Percentiles rank a stretch among this genome's conserved stretches.
These are phyloP conservation scores for Zymoseptoria brevis DNA, from an alignment of 2,329 filamentous ascomycete species.

Conservation along the genomic window DNA sequence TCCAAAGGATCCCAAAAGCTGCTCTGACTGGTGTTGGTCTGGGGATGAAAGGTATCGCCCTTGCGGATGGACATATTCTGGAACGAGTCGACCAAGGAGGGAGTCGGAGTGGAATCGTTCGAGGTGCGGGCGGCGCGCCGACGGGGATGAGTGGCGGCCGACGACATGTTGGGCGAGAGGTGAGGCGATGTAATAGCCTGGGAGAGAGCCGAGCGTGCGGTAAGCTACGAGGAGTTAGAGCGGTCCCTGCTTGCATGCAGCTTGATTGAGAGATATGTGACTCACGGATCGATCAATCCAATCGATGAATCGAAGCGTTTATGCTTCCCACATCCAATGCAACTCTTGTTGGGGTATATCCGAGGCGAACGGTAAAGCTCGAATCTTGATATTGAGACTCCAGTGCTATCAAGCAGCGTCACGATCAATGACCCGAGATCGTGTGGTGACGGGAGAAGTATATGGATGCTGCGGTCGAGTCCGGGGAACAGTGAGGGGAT, in stretches of 20 bases:
- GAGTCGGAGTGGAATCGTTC: constrained; percentile 26
- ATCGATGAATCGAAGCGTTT: neutral
- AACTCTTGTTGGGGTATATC: neutral
- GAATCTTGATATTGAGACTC: neutral
- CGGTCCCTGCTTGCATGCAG: constrained; percentile 3
- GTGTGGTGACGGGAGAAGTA: neutral
- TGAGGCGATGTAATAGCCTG: constrained; percentile 13
- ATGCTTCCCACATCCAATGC: neutral
- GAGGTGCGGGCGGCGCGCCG: constrained; percentile 36
- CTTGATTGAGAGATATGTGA: constrained; percentile 4
- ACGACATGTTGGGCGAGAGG: constrained; percentile 20
- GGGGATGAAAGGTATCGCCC: constrained; percentile 42
- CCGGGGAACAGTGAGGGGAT: neutral
- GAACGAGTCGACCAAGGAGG: constrained; percentile 32
- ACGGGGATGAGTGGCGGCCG: constrained; percentile 36
- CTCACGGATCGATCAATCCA: constrained; percentile 9
- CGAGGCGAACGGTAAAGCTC: neutral
- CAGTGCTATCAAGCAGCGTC: neutral
- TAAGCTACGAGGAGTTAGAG: constrained; percentile 12
- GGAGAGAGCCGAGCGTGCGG: constrained; percentile 10
- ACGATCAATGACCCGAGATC: neutral
- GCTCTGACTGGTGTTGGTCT: constrained; percentile 36
- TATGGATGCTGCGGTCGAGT: neutral
- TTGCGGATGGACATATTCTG: constrained; percentile 41
- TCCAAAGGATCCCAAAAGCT: constrained; percentile 32